phyloP scores from a whole-genome alignment of 2,329 filamentous ascomycete species.

The Mycocentrospora acerina region DNA sequence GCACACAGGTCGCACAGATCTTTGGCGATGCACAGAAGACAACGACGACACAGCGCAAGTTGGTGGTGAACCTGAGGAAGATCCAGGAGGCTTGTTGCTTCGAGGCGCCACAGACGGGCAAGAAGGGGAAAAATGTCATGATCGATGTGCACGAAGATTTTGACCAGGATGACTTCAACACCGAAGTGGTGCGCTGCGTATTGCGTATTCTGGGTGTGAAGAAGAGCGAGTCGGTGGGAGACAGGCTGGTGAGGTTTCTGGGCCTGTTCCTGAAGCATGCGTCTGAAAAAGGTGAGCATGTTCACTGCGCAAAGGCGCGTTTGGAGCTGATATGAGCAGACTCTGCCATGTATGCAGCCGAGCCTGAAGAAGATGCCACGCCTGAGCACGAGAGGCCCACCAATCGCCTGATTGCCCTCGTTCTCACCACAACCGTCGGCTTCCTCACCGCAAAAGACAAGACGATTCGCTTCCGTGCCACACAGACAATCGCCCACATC shows the following conservation, averaged over 20 bases:
- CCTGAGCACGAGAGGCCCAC: slow-evolving; percentile 80
- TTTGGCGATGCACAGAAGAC: slow-evolving; percentile 74
- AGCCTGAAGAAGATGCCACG: slow-evolving; percentile 66
- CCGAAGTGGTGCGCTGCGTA: slow-evolving; percentile 80
- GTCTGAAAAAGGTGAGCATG: slow-evolving; percentile 56
- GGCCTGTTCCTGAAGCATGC: slow-evolving; percentile 80
- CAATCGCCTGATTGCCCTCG: slow-evolving; percentile 71
- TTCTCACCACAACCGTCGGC: slow-evolving; percentile 73
- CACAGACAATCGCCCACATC: slow-evolving; percentile 86
- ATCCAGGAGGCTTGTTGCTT: slow-evolving; percentile 81
- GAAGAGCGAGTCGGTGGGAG: slow-evolving; percentile 86
- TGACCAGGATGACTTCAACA: slow-evolving; percentile 83
- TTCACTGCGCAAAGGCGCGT: background rate
- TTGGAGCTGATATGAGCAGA: slow-evolving; percentile 23
- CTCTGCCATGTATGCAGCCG: slow-evolving; percentile 31
- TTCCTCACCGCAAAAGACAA: slow-evolving; percentile 89
- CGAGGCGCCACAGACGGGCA: slow-evolving; percentile 54
- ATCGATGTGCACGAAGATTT: slow-evolving; percentile 61
- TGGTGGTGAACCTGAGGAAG: slow-evolving; percentile 84
- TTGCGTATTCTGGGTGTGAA: slow-evolving; percentile 81
- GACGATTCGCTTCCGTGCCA: slow-evolving; percentile 82
- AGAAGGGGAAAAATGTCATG: slow-evolving; percentile 41
- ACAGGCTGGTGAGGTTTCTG: slow-evolving; percentile 81
- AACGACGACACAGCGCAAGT: slow-evolving; percentile 85
- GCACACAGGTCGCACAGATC: slow-evolving; percentile 66